A percentile compares a stretch with the other conserved stretches of the same genome.
These are phyloP conservation scores for Colletotrichum karsti DNA, from an alignment of 2,329 filamentous ascomycete genomes.

Conservation along the genomic window DNA sequence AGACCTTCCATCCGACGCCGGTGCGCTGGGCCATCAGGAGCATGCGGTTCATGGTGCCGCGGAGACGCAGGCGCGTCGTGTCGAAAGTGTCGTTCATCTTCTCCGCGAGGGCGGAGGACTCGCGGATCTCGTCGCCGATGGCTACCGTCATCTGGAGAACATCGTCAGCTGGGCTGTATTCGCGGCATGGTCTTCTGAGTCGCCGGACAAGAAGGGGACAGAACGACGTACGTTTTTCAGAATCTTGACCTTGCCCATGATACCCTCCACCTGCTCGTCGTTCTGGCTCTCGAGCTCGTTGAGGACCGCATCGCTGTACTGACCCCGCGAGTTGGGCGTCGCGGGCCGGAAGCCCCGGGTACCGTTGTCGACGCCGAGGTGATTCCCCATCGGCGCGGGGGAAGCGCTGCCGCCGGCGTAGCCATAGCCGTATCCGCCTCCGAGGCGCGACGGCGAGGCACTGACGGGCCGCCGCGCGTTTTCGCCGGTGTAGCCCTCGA, in stretches of 20 bases:
- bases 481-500: conserved; percentile 73
- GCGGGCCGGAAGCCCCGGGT: conserved; percentile 65
- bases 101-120: conserved; percentile 86
- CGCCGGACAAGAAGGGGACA: neutral
- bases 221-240: conserved; percentile 86
- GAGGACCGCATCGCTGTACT: conserved; percentile 91
- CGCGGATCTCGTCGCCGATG: conserved; percentile 95
- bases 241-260: conserved; percentile 87
- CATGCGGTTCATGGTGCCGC: conserved; percentile 98
- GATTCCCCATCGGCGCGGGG: conserved; percentile 24
- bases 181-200: neutral
- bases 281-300: conserved; percentile 97
- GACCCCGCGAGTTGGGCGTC: conserved; percentile 80
- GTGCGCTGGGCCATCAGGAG: conserved; percentile 92
- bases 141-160: conserved; percentile 79
- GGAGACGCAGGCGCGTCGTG: conserved; percentile 79
- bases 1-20: conserved; percentile 95
- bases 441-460: conserved; percentile 52
- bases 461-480: conserved; percentile 52
- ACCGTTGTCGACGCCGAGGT: conserved; percentile 41
- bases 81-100: conserved; percentile 98
- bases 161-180: neutral
- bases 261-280: conserved; percentile 88
- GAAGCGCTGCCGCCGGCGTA: conserved; percentile 34
- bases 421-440: conserved; percentile 63